Evolutionary conservation across 345 rosid genomes (phyloP).

Genomic region (Dipteronia dyeriana): DNA sequence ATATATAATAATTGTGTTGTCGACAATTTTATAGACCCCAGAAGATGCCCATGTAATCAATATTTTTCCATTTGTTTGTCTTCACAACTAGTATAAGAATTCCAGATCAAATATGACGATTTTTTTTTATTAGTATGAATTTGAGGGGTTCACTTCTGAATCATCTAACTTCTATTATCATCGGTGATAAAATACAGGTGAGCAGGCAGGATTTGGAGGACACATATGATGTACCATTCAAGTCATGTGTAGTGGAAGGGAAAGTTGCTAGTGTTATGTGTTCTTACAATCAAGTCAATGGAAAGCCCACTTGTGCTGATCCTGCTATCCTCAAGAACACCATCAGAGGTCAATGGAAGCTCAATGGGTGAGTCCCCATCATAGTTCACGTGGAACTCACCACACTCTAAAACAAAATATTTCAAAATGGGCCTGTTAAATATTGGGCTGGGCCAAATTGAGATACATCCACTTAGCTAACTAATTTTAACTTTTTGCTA

Average conservation of each 20-base stretch:
- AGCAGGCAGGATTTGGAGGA: conserved; percentile 91
- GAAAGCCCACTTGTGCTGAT: conserved; percentile 95
- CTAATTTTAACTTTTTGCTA: background rate
- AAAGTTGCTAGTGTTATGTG: conserved; percentile 96
- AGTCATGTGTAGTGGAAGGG: conserved; percentile 82
- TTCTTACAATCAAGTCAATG: conserved; percentile 95
- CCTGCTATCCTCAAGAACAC: conserved; percentile 69
- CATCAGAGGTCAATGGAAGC: conserved; percentile 89
- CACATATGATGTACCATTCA: conserved; percentile 86
- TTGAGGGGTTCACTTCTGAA: background rate
- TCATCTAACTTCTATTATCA: background rate
- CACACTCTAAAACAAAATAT: no score
- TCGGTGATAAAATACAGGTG: conserved; percentile 44
- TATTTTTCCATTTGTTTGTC: background rate
- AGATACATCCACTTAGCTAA: background rate
- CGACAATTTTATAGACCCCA: background rate
- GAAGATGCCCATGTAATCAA: background rate
- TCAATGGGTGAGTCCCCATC: conserved; percentile 57
- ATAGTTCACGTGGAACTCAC: background rate
- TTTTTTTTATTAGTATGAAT: no score
- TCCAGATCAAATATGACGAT: background rate
- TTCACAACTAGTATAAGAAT: background rate
- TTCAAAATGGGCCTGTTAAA: background rate
- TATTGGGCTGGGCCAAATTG: background rate
- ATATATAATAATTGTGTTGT: no score